Evolutionary conservation across 352 stramenopile genomes (phyloP), one percentile per base, ranked within the genome.

Genomic region (Pythium aristosporum): DNA sequence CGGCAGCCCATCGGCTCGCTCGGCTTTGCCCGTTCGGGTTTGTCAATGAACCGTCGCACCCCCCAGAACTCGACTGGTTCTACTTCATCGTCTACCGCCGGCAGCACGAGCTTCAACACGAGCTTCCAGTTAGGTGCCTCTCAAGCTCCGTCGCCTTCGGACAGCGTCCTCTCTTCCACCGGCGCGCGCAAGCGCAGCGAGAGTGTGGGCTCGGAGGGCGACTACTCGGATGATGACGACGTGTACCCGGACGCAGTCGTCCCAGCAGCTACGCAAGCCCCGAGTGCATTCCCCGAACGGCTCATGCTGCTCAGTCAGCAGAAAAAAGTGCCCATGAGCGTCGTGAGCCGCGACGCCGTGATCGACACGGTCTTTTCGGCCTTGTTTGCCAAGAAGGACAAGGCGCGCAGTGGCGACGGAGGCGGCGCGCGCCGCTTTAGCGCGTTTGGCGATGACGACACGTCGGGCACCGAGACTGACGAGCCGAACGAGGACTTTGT

Each of bases 401-500:
- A 61, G 36, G 16, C 54, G 6, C 50, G 51, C 20, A 55, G 64
- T 55, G 65, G 34, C 34, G 34, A 12, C 34, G 34, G 34, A 2
- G 34, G 34, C 21, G 13, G 20, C 6, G 23, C 44, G 12, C 42
- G 71, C 12, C 72, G 69, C 2, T 76, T 89, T 49, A 90, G 80
- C 39, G 80, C 76, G 1, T 91, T 91, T 57, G 82, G 80, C 34
- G 34, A 39, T 28, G 80, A 94, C 43, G 80, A 90, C 63, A 71
- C 65, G 41, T 75, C 82, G 34, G 85, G 82, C 37, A 93, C 82
- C 18, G 82, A 92, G 56, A 91, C 77, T 15, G 85, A 95, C 59
- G 79, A 85, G 49, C 86, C 82, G 12, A 95, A 95, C 63, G 82
- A 92, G 46, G 81, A 90, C 25, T 92, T 94, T 61, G 86, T 94